A percentile compares a stretch with the other conserved stretches of the same genome.
phyloP scores from a whole-genome alignment of 257 asterid species.

The Ehretia macrophylla region DNA sequence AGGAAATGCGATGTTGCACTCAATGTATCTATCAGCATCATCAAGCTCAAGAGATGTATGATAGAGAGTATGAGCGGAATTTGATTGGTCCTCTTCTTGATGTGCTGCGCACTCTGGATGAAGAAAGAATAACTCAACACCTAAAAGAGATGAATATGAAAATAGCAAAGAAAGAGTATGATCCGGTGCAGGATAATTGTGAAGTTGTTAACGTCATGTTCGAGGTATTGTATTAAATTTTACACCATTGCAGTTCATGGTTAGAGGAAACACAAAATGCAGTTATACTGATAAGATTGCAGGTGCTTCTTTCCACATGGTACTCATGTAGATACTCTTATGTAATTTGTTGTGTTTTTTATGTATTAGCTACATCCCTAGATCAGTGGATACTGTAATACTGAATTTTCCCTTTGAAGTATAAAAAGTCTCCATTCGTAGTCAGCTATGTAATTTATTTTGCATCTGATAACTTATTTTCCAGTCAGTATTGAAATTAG shows the following conservation, averaged over 20 bases:
- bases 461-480: too few relatives aligned
- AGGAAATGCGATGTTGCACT: constrained; percentile 72
- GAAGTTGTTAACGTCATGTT: constrained; percentile 84
- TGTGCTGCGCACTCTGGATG: constrained; percentile 72
- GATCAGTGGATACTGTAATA: background rate
- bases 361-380: background rate
- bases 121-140: constrained; percentile 69
- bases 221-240: constrained; percentile 55
- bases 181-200: constrained; percentile 42
- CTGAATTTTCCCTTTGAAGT: background rate
- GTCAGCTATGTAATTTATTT: too few relatives aligned
- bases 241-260: background rate
- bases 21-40: constrained; percentile 87
- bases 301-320: background rate
- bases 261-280: background rate
- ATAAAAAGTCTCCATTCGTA: too few relatives aligned
- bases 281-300: background rate
- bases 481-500: too few relatives aligned
- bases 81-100: constrained; percentile 79
- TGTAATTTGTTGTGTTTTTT: background rate
- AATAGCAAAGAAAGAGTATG: constrained; percentile 53
- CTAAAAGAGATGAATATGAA: constrained; percentile 72
- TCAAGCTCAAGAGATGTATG: constrained; percentile 82
- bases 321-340: background rate
- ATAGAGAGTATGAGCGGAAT: constrained; percentile 60